phyloP scores from a whole-genome alignment of 345 rosid species.

The Leavenworthia alabamica region DNA sequence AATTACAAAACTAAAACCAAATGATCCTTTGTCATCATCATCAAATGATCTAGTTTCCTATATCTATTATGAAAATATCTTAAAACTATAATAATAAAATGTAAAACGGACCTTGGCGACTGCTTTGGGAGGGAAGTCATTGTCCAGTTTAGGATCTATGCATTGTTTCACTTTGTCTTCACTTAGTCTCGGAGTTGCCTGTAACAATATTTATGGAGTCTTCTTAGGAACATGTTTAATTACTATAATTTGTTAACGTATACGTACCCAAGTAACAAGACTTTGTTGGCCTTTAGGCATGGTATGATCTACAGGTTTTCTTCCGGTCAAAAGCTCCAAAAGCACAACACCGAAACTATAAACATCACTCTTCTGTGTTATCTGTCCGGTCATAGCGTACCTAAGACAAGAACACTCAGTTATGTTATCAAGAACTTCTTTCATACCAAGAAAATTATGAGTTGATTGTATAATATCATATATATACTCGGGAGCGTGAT shows the following conservation, averaged over 20 bases:
- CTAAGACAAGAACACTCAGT: conserved; percentile 31
- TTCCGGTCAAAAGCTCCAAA: conserved; percentile 86
- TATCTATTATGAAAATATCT: neutral
- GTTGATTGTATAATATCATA: neutral
- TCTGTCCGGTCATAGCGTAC: conserved; percentile 99
- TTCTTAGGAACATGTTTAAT: neutral
- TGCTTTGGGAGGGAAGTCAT: conserved; percentile 93
- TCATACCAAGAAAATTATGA: neutral
- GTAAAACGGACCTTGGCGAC: conserved; percentile 69
- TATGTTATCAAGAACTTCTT: neutral
- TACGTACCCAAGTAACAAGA: conserved; percentile 93
- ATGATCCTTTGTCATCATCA: no score
- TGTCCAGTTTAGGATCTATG: conserved; percentile 87
- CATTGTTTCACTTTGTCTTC: conserved; percentile 99
- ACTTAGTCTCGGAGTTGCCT: conserved; percentile 99
- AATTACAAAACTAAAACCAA: no score
- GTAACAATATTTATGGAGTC: neutral
- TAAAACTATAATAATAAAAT: neutral
- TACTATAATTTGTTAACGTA: neutral
- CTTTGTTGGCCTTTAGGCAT: conserved; percentile 99
- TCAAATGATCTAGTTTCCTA: neutral
- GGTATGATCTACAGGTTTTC: conserved; percentile 98
- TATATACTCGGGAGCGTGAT: conserved; percentile 99
- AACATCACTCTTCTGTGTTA: conserved; percentile 94
- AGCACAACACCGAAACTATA: conserved; percentile 99